Conservation (phyloP, 1,284 basidiomycete genomes). For the Kalmanozyma brasiliensis region DNA sequence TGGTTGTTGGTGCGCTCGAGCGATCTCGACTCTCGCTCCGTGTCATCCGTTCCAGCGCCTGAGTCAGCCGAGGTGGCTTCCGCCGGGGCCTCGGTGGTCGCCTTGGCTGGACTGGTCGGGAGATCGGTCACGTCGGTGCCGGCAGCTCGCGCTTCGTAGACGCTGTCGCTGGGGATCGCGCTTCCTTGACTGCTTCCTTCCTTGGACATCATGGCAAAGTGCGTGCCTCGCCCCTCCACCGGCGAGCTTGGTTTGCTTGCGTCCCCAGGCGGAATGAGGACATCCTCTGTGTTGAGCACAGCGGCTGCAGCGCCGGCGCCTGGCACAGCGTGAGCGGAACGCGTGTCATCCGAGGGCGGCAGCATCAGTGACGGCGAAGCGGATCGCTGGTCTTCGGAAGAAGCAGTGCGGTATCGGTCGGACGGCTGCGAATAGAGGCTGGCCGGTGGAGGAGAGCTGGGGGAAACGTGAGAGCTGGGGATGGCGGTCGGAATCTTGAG, state of each 20-base stretch:
- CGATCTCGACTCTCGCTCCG: slow-evolving; percentile 26
- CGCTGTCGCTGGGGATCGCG: slow-evolving; percentile 6
- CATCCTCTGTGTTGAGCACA: slow-evolving; percentile 54
- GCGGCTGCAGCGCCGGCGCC: slow-evolving; percentile 50
- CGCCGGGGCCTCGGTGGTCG: not conserved
- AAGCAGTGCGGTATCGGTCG: slow-evolving; percentile 10
- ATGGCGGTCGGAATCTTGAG: slow-evolving; percentile 67
- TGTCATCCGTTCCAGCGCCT: slow-evolving; percentile 15
- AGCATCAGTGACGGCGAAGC: slow-evolving; percentile 42
- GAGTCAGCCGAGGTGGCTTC: not conserved
- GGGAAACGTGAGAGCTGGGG: slow-evolving; percentile 56
- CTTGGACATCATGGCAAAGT: slow-evolving; percentile 10
- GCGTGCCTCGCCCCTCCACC: slow-evolving; percentile 18
- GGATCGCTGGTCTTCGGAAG: slow-evolving; percentile 24
- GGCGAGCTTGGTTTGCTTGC: slow-evolving; percentile 59
- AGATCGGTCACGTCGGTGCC: slow-evolving; percentile 40
- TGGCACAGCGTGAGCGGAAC: slow-evolving; percentile 21
- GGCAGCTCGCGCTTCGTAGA: slow-evolving; percentile 36
- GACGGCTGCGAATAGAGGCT: slow-evolving; percentile 42
- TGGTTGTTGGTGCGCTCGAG: slow-evolving; percentile 13
- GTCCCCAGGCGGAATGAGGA: slow-evolving; percentile 51
- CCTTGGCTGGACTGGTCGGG: slow-evolving; percentile 12
- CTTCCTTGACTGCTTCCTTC: slow-evolving; percentile 5
- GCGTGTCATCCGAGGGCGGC: slow-evolving; percentile 20
- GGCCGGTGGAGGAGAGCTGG: slow-evolving; percentile 25